Evolutionary conservation across 2,329 filamentous ascomycete genomes (phyloP).

Genomic region (Fusarium sp.): DNA sequence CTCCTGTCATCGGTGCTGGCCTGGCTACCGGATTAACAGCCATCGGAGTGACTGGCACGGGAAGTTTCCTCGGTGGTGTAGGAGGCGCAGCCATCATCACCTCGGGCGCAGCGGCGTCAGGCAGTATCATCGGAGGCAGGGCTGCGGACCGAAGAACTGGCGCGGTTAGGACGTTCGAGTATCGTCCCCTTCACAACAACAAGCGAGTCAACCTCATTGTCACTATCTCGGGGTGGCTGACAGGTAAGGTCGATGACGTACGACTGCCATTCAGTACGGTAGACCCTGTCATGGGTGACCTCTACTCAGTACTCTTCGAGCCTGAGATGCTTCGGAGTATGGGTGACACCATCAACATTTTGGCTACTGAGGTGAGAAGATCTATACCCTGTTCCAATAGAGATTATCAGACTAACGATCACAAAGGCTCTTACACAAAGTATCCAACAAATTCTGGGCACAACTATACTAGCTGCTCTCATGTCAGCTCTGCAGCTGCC

Average conservation of each 20-base stretch:
- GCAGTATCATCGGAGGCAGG: slow-evolving; percentile 83
- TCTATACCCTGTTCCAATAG: background rate
- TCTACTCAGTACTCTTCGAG: slow-evolving; percentile 97
- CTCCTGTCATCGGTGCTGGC: slow-evolving; percentile 92
- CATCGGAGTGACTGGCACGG: slow-evolving; percentile 89
- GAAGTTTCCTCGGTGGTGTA: slow-evolving; percentile 87
- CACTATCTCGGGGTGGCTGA: slow-evolving; percentile 98
- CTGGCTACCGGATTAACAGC: slow-evolving; percentile 95
- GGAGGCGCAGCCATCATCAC: slow-evolving; percentile 96
- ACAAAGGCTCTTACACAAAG: slow-evolving; percentile 89
- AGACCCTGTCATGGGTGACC: slow-evolving; percentile 96
- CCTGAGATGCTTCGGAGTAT: slow-evolving; percentile 98
- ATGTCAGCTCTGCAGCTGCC: slow-evolving; percentile 96
- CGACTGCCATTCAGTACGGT: slow-evolving; percentile 95
- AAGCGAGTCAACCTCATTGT: slow-evolving; percentile 96
- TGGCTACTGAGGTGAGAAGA: slow-evolving; percentile 87
- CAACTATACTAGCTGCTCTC: slow-evolving; percentile 84
- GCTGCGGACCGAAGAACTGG: slow-evolving; percentile 90
- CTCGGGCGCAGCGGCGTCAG: slow-evolving; percentile 85
- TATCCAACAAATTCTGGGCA: slow-evolving; percentile 92
- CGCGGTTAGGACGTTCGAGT: slow-evolving; percentile 95
- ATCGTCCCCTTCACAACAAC: slow-evolving; percentile 95
- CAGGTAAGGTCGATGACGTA: slow-evolving; percentile 95
- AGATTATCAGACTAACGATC: background rate
- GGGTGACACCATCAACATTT: slow-evolving; percentile 98